Evolutionary conservation across 2,329 filamentous ascomycete genomes (phyloP).

Genomic region (Alternaria burnsii): DNA sequence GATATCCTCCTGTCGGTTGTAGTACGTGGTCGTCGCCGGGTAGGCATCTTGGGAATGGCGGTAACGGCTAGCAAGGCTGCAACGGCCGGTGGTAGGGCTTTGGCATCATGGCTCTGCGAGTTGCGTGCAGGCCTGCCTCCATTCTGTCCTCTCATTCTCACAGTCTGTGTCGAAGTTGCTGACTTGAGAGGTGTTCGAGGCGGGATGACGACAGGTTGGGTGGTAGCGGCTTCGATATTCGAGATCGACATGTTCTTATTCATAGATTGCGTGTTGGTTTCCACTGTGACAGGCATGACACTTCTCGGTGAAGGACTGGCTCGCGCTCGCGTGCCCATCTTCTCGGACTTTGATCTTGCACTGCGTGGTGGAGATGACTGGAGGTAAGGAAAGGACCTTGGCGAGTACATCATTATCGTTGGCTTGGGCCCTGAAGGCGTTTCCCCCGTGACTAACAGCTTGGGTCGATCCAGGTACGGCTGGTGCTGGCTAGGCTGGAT

Average conservation of each 20-base stretch:
- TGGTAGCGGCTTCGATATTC: conserved; percentile 24
- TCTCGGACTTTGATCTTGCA: conserved; percentile 28
- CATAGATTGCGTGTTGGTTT: conserved; percentile 16
- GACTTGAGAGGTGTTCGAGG: conserved; percentile 43
- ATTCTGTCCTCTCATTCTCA: conserved; percentile 44
- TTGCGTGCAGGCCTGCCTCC: conserved; percentile 38
- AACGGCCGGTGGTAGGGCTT: conserved; percentile 62
- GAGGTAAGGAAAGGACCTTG: conserved; percentile 56
- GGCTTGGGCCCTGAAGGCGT: conserved; percentile 33
- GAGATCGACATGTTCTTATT: conserved; percentile 15
- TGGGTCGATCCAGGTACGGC: conserved; percentile 24
- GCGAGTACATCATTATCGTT: conserved; percentile 54
- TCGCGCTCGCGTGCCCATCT: conserved; percentile 44
- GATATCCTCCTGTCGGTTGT: conserved; percentile 57
- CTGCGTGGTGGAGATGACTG: conserved; percentile 40
- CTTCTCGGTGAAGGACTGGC: conserved; percentile 26
- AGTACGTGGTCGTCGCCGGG: conserved; percentile 52
- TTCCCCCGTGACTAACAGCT: conserved; percentile 38
- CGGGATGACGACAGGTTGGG: conserved; percentile 54
- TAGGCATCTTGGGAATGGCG: conserved; percentile 63
- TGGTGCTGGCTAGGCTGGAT: conserved; percentile 23
- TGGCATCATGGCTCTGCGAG: conserved; percentile 50
- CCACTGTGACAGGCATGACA: conserved; percentile 19
- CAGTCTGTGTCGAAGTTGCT: conserved; percentile 41
- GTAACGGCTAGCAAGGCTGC: conserved; percentile 68